A percentile compares a stretch with the other conserved stretches of the same genome.
These are phyloP conservation scores for Fagopyrum esculentum DNA, from an alignment of 148 eudicot species.

Conservation along the genomic window DNA sequence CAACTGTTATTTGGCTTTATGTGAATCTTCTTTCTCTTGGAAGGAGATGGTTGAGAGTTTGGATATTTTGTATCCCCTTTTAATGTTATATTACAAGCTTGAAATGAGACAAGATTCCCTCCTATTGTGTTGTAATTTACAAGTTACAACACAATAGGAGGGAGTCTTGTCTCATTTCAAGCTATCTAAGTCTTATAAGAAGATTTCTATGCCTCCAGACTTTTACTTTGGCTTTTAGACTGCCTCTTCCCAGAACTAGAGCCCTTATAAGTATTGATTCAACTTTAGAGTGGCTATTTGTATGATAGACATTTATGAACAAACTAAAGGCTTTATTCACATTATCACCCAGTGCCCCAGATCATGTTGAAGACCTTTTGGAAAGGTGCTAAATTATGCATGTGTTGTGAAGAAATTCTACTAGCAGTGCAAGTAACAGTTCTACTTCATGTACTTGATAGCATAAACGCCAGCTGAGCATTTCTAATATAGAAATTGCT, in stretches of 20 bases:
- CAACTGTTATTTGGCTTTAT: not conserved
- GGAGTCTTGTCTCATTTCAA: not conserved
- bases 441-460: not conserved
- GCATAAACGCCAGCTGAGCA: not conserved
- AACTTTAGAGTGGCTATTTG: not conserved
- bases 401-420: not conserved
- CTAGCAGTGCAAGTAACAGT: not conserved
- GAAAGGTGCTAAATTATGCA: constrained; percentile 1
- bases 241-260: not conserved
- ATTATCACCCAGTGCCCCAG: not conserved
- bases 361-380: not conserved
- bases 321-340: not conserved
- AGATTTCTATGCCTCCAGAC: not conserved
- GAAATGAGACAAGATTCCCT: no score
- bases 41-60: not conserved
- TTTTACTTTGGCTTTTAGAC: not conserved
- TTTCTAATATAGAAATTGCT: not conserved
- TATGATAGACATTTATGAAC: not conserved
- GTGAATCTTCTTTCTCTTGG: not conserved
- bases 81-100: not conserved
- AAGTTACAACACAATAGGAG: not conserved
- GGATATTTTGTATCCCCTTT: not conserved
- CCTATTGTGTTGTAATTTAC: no score
- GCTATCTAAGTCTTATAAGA: not conserved
- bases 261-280: not conserved